Evolutionary conservation across 2,329 filamentous ascomycete species (phyloP).

Genomic region (Botrytis fabae): DNA sequence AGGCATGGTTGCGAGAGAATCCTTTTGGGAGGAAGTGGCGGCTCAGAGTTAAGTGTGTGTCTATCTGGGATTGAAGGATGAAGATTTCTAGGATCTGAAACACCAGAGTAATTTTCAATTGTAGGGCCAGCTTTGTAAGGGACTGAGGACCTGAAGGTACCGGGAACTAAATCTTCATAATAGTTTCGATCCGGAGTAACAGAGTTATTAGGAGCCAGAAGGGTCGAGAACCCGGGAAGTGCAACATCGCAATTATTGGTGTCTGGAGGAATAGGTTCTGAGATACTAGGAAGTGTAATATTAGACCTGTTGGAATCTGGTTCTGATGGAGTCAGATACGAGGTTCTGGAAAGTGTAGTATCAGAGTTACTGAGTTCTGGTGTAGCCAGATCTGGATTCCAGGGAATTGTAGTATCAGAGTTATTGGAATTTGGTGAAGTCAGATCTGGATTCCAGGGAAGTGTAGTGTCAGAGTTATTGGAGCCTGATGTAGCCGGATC

Average conservation of each 20-base stretch:
- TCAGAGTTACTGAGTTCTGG: fast-evolving
- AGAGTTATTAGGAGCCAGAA: background rate
- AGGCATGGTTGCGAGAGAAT: background rate
- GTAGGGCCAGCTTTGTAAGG: background rate
- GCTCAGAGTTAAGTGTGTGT: background rate
- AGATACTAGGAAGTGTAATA: background rate
- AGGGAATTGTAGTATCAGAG: background rate
- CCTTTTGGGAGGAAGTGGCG: background rate
- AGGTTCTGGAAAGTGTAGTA: too few species aligned
- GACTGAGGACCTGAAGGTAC: background rate
- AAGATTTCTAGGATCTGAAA: background rate
- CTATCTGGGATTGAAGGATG: background rate
- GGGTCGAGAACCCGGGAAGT: background rate
- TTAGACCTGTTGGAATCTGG: background rate
- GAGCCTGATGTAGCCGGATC: too few species aligned
- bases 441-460: background rate
- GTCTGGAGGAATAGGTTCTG: fast-evolving
- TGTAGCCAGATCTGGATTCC: fast-evolving
- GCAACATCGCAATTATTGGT: background rate
- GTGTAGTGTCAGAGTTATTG: background rate
- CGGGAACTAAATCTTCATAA: background rate
- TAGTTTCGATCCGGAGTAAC: background rate
- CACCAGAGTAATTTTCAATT: background rate
- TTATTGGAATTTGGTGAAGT: background rate
- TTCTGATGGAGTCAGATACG: too few species aligned